Evolutionary conservation across 2,329 filamentous ascomycete species (phyloP).

Genomic region (Colletotrichum sublineola): DNA sequence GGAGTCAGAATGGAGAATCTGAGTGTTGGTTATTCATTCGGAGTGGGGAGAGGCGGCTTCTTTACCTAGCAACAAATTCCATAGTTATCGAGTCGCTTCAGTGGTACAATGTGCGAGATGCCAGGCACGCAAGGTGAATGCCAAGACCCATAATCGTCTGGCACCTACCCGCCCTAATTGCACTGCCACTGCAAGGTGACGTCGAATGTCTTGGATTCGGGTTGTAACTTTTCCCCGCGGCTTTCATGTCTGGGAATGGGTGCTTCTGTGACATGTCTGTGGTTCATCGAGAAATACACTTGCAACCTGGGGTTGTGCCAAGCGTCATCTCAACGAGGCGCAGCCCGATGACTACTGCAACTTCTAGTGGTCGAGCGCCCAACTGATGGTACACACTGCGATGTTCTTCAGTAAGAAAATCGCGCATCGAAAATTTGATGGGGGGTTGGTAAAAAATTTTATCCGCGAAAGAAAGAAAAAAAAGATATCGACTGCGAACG

Average conservation of each 20-base stretch:
- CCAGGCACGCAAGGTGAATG: background rate
- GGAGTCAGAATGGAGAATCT: background rate
- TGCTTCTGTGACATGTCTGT: background rate
- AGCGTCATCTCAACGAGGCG: conserved; percentile 8
- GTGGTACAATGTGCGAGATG: background rate
- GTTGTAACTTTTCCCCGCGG: too few relatives aligned
- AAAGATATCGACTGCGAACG: background rate
- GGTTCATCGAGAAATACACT: background rate
- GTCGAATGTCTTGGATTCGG: background rate
- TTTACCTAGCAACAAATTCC: background rate
- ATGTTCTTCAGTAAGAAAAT: background rate
- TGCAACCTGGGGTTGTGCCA: background rate
- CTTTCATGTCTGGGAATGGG: background rate
- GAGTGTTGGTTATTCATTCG: background rate
- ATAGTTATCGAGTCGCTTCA: background rate
- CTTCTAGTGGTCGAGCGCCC: background rate
- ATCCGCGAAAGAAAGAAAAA: too few relatives aligned
- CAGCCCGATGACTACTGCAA: background rate
- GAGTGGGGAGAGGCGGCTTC: background rate
- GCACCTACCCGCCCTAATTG: background rate
- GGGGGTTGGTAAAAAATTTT: too few relatives aligned
- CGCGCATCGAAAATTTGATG: background rate
- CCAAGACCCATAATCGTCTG: conserved; percentile 4
- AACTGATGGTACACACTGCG: background rate
- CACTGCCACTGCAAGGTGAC: conserved; percentile 15